These are phyloP conservation scores for Eudorina sp. DNA, from an alignment of 139 green algal species.

Conservation along the genomic window DNA sequence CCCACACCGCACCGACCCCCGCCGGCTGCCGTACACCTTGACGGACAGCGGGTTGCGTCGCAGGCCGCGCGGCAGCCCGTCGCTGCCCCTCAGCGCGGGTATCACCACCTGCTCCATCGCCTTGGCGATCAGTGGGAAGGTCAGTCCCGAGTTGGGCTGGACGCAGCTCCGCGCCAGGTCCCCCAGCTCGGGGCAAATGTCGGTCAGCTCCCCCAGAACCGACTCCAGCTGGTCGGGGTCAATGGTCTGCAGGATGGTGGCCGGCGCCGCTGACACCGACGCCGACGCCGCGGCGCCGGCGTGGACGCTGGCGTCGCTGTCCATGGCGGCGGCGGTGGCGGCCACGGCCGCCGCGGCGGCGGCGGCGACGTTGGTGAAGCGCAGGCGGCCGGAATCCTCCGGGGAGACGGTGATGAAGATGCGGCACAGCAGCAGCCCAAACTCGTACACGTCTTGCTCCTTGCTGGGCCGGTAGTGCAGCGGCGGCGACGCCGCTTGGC, in stretches of 20 bases:
- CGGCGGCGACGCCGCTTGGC: too few relatives aligned
- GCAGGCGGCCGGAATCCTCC: constrained; percentile 6
- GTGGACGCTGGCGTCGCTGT: background rate
- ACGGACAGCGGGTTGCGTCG: background rate
- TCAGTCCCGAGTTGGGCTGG: background rate
- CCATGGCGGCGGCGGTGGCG: background rate
- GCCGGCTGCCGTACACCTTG: background rate
- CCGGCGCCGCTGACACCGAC: background rate
- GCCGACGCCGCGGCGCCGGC: background rate
- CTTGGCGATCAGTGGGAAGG: background rate
- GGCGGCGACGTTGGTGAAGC: background rate
- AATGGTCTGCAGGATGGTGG: background rate
- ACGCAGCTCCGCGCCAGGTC: constrained; percentile 10
- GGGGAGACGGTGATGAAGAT: constrained; percentile 1
- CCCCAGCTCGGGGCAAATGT: background rate
- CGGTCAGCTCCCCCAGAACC: background rate
- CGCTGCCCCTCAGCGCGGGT: background rate
- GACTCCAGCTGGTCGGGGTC: constrained; percentile 7
- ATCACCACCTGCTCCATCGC: background rate
- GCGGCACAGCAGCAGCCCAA: constrained; percentile 25
- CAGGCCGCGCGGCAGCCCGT: background rate
- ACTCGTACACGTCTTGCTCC: constrained; percentile 29
- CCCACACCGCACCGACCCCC: background rate
- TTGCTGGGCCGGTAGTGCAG: background rate
- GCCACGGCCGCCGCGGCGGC: background rate